These are phyloP conservation scores for Madurella fahalii DNA, from an alignment of 2,329 filamentous ascomycete genomes.

Conservation along the genomic window DNA sequence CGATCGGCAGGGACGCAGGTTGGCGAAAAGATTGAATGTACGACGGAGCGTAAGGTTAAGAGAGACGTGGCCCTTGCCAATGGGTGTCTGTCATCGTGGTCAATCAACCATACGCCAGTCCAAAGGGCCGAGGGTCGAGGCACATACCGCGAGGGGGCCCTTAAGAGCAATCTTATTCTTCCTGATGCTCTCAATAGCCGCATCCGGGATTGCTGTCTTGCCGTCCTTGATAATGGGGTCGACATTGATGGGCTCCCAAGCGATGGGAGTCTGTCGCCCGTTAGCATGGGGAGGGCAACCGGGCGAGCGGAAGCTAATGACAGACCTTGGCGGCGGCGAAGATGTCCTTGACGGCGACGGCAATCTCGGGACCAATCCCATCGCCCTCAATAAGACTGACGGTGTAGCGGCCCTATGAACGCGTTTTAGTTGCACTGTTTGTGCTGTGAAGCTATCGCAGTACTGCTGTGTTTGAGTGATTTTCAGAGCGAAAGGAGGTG, in stretches of 20 bases:
- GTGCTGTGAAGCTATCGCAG: conserved; percentile 9
- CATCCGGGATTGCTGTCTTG: conserved; percentile 90
- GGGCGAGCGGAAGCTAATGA: conserved; percentile 32
- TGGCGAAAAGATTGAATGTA: conserved; percentile 99
- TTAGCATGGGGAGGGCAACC: conserved; percentile 1
- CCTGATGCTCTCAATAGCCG: conserved; percentile 87
- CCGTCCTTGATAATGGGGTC: conserved; percentile 91
- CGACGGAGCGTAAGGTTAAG: conserved; percentile 97
- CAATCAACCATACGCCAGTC: conserved; percentile 13
- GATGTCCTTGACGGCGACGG: conserved; percentile 97
- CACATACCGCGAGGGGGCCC: conserved; percentile 85
- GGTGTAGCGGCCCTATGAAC: conserved; percentile 78
- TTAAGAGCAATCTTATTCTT: conserved; percentile 97
- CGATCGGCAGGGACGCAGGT: conserved; percentile 95
- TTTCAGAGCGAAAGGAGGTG: conserved; percentile 18
- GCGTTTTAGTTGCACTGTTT: conserved; percentile 24
- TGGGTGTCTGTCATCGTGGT: conserved; percentile 62
- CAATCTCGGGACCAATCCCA: conserved; percentile 96
- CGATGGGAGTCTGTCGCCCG: conserved; percentile 67
- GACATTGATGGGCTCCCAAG: conserved; percentile 97
- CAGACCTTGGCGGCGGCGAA: conserved; percentile 88
- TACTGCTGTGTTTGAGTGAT: conserved; percentile 21
- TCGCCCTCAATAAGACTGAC: conserved; percentile 98
- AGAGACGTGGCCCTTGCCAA: conserved; percentile 98
- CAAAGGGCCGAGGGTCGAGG: not conserved